phyloP scores from a whole-genome alignment of 1,139 yeast genomes.

The Barnettozyma hawaiiensis region DNA sequence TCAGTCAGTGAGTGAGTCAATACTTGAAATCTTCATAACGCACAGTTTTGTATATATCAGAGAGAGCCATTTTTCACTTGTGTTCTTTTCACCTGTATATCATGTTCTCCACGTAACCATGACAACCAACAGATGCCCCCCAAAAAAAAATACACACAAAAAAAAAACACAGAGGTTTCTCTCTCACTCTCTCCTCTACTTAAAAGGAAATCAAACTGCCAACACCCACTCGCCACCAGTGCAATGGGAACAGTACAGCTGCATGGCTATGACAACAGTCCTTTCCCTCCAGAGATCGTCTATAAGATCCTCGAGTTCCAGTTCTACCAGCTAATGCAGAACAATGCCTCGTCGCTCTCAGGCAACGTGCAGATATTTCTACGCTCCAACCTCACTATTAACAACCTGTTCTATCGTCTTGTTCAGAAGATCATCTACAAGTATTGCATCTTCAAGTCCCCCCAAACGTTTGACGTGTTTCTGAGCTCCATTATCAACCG shows the following conservation, averaged over 20 bases:
- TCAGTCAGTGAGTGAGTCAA: no score
- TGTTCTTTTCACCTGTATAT: no score
- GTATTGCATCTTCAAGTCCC: constrained; percentile 57
- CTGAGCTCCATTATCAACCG: constrained; percentile 48
- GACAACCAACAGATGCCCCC: neutral
- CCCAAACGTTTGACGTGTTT: constrained; percentile 74
- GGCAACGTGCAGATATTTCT: constrained; percentile 32
- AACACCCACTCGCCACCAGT: neutral
- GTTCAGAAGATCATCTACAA: constrained; percentile 32
- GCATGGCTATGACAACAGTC: constrained; percentile 7
- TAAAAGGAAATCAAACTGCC: no score
- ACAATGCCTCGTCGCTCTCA: constrained; percentile 33
- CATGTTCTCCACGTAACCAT: no score
- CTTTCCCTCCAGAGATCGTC: constrained; percentile 34
- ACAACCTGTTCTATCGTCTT: constrained; percentile 32
- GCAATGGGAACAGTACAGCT: constrained; percentile 1
- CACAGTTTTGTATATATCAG: no score
- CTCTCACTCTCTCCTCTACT: no score
- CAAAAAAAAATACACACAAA: neutral
- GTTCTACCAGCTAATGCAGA: constrained; percentile 33
- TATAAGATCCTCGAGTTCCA: constrained; percentile 34
- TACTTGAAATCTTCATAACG: no score
- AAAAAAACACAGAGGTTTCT: no score
- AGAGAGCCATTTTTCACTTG: no score
- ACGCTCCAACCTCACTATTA: constrained; percentile 32